phyloP scores from a whole-genome alignment of 352 stramenopile genomes.

The Phytophthora vignae region DNA sequence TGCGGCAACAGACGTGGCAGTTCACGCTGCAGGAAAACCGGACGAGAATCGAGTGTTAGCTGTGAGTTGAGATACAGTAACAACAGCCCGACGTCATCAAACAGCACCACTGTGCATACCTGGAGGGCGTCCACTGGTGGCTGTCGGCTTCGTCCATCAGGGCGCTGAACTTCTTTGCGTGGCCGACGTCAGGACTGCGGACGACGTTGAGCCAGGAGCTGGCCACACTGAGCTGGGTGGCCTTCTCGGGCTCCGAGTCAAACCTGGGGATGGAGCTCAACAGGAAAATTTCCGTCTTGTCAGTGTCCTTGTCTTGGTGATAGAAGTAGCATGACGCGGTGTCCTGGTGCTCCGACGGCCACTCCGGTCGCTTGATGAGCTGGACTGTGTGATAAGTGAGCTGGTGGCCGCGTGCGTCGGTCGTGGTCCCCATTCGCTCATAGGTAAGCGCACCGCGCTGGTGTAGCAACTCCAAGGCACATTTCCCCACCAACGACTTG shows the following conservation, averaged over 20 bases:
- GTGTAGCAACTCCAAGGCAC: slow-evolving; percentile 38
- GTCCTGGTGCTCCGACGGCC: slow-evolving; percentile 43
- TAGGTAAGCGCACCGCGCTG: slow-evolving; percentile 53
- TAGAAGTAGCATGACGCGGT: slow-evolving; percentile 51
- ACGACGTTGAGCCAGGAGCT: slow-evolving; percentile 45
- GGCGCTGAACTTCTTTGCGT: slow-evolving; percentile 38
- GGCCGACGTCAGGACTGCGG: slow-evolving; percentile 19
- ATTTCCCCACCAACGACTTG: slow-evolving; percentile 49
- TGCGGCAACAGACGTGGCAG: slow-evolving; percentile 44
- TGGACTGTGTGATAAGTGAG: slow-evolving; percentile 52
- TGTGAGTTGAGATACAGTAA: no score
- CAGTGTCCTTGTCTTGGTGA: slow-evolving; percentile 18
- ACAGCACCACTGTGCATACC: slow-evolving; percentile 8
- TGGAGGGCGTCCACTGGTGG: slow-evolving; percentile 31
- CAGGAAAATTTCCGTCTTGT: slow-evolving; percentile 49
- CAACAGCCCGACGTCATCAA: no score
- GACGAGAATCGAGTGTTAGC: slow-evolving; percentile 5
- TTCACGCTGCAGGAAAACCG: slow-evolving; percentile 24
- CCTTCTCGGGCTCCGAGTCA: slow-evolving; percentile 31
- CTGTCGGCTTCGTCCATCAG: slow-evolving; percentile 39
- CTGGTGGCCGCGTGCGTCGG: slow-evolving; percentile 40
- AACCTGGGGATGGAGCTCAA: slow-evolving; percentile 45
- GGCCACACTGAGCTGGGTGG: slow-evolving; percentile 44
- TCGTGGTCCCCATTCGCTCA: slow-evolving; percentile 46
- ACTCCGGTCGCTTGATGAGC: slow-evolving; percentile 52